These are phyloP conservation scores for Fomitopsis schrenkii DNA, from an alignment of 1,284 basidiomycete genomes.

Conservation along the genomic window DNA sequence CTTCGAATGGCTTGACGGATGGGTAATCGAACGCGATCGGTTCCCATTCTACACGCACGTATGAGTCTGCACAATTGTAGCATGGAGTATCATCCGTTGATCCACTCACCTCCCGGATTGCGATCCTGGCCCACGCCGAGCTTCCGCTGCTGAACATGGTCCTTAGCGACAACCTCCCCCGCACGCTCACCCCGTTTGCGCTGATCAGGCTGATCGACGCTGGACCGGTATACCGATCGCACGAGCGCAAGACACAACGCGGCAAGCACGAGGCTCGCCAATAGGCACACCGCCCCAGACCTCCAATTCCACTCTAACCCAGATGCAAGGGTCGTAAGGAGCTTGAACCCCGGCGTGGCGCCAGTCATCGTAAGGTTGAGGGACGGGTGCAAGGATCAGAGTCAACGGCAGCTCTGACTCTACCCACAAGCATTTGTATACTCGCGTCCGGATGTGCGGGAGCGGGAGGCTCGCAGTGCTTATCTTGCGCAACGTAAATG, in stretches of 20 bases:
- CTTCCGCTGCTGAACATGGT: neutral
- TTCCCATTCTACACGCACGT: constrained; percentile 18
- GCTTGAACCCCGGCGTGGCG: neutral
- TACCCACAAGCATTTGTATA: neutral
- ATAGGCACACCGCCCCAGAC: neutral
- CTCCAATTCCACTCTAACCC: neutral
- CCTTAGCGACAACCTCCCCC: neutral
- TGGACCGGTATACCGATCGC: neutral
- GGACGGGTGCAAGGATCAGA: neutral
- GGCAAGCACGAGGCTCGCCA: neutral
- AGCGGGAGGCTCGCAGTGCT: neutral
- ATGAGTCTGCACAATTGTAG: neutral
- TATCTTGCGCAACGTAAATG: neutral
- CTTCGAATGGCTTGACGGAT: constrained; percentile 35
- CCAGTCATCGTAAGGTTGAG: neutral
- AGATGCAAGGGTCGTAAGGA: no score
- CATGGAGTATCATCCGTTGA: neutral
- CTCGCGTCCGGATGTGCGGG: neutral
- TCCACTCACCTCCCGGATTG: constrained; percentile 5
- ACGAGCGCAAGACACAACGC: neutral
- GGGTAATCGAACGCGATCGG: constrained; percentile 47
- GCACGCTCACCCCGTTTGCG: neutral
- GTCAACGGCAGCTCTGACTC: neutral
- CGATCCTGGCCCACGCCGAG: neutral
- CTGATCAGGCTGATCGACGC: neutral